phyloP scores from a whole-genome alignment of 208 protist species.

The Trypanosoma congolense region DNA sequence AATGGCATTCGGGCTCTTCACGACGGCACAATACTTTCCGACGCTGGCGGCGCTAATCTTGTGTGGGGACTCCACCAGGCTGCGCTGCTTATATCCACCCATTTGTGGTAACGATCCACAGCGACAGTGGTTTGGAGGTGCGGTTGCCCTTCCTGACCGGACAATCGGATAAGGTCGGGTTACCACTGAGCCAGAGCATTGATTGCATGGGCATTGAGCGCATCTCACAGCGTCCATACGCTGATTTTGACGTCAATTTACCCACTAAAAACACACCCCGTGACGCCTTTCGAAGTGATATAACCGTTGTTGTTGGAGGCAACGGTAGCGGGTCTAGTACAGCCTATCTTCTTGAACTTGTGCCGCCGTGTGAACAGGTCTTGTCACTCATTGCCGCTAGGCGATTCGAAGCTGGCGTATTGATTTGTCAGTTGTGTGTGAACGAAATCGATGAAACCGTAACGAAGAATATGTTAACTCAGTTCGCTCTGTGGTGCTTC shows the following conservation, averaged over 20 bases:
- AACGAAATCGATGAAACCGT: conserved; percentile 34
- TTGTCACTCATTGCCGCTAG: conserved; percentile 21
- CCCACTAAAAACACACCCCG: conserved; percentile 16
- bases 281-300: conserved; percentile 26
- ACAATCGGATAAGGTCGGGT: too few relatives aligned
- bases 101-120: conserved; percentile 44
- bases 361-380: conserved; percentile 24
- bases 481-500: conserved; percentile 46
- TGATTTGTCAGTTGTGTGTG: conserved; percentile 57
- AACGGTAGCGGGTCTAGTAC: conserved; percentile 19
- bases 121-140: conserved; percentile 38
- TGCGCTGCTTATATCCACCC: conserved; percentile 42
- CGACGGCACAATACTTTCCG: conserved; percentile 56
- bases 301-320: conserved; percentile 27
- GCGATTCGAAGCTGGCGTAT: conserved; percentile 32
- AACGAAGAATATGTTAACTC: conserved; percentile 23
- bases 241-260: conserved; percentile 45
- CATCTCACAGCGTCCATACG: conserved; percentile 38
- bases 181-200: conserved; percentile 23
- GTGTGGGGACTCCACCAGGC: conserved; percentile 18
- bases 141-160: conserved; percentile 49
- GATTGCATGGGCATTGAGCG: conserved; percentile 14
- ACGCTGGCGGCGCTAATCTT: conserved; percentile 15
- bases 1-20: conserved; percentile 37
- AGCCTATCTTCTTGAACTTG: conserved; percentile 33